These are phyloP conservation scores for Erodium moschatum DNA, from an alignment of 441 rosid genomes.

Conservation along the genomic window DNA sequence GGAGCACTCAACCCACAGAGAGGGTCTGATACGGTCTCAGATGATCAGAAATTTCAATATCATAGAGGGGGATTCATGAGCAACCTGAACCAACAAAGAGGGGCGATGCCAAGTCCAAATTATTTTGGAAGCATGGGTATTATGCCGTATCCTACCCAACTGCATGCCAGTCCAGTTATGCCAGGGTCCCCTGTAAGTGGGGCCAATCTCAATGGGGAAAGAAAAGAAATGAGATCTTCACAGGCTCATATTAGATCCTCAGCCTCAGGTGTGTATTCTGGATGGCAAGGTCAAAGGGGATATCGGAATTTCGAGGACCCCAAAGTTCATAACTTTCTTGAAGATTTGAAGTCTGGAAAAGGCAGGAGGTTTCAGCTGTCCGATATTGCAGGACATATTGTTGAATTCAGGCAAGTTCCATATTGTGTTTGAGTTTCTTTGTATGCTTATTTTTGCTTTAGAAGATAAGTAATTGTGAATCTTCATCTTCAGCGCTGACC, in stretches of 20 bases:
- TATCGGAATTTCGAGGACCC: conserved; percentile 33
- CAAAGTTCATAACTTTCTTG: conserved; percentile 45
- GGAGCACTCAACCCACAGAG: conserved; percentile 29
- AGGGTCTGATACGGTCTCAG: conserved; percentile 27
- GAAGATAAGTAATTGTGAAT: conserved; percentile 19
- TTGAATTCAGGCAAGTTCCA: conserved; percentile 53
- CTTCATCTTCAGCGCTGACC: conserved; percentile 53
- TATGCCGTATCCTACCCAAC: conserved; percentile 38
- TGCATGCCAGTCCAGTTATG: conserved; percentile 33
- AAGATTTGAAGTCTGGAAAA: conserved; percentile 61
- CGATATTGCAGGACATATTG: conserved; percentile 58
- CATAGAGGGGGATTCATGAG: conserved; percentile 29
- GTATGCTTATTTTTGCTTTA: conserved; percentile 14
- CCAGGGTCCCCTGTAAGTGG: conserved; percentile 37
- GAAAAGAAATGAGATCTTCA: conserved; percentile 29
- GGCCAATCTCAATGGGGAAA: conserved; percentile 21
- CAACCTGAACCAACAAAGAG: conserved; percentile 27
- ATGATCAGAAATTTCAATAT: conserved; percentile 31
- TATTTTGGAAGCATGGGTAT: conserved; percentile 38
- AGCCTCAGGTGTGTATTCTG: conserved; percentile 33
- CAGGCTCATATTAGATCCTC: conserved; percentile 29
- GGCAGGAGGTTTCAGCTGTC: conserved; percentile 58
- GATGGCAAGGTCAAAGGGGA: conserved; percentile 44
- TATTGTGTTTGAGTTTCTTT: conserved; percentile 5
- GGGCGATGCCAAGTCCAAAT: conserved; percentile 27